Evolutionary conservation across 805 yeast genomes (phyloP).

Genomic region (Saccharomycopsis guyanensis): DNA sequence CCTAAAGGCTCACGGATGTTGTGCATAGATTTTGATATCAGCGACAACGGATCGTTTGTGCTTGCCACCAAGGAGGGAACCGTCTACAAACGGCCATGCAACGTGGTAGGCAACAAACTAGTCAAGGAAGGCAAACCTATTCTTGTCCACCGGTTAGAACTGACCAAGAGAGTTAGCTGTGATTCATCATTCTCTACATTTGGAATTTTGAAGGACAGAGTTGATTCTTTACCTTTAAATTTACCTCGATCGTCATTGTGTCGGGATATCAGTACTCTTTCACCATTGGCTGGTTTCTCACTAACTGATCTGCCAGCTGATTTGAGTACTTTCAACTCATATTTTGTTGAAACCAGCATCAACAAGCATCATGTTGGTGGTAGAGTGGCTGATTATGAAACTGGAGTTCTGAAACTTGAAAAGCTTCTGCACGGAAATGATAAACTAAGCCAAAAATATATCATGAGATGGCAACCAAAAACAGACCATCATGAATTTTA

Average conservation of each 20-base stretch:
- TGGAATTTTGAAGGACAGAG: slow-evolving; percentile 58
- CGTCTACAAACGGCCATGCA: slow-evolving; percentile 35
- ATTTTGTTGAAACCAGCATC: no score
- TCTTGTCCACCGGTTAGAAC: slow-evolving; percentile 46
- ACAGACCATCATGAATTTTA: no score
- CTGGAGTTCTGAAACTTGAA: no score
- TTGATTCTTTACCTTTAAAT: slow-evolving; percentile 49
- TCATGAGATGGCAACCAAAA: no score
- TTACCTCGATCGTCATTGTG: slow-evolving; percentile 39
- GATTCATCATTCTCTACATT: slow-evolving; percentile 60
- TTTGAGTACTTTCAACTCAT: no score
- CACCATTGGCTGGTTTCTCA: slow-evolving; percentile 37
- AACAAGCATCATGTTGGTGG: no score
- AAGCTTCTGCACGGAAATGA: no score
- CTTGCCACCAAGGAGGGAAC: slow-evolving; percentile 65
- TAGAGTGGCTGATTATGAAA: no score
- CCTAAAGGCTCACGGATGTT: slow-evolving; percentile 50
- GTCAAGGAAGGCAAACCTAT: slow-evolving; percentile 41
- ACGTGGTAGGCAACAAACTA: slow-evolving; percentile 28
- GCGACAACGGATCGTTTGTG: slow-evolving; percentile 60
- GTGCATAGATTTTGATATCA: slow-evolving; percentile 61
- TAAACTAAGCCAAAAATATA: no score
- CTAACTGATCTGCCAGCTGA: no score
- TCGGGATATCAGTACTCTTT: slow-evolving; percentile 46
- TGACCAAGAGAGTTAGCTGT: slow-evolving; percentile 55